Evolutionary conservation across 1,284 basidiomycete genomes (phyloP).

Genomic region (Puccinia novopanici): DNA sequence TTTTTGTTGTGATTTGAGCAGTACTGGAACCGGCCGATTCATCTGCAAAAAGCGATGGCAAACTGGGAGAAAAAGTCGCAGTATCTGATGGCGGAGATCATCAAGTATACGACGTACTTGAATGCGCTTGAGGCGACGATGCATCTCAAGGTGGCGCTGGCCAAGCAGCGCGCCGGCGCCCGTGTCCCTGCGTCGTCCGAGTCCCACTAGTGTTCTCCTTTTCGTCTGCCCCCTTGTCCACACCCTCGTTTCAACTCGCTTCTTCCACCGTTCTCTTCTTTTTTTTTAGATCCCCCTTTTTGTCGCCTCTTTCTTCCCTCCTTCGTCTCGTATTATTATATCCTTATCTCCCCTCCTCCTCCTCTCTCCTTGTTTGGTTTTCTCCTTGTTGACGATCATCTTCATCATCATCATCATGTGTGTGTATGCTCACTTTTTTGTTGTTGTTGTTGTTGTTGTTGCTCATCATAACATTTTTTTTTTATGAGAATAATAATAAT

Average conservation of each 20-base stretch:
- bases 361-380: no score
- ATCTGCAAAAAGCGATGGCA: constrained; percentile 72
- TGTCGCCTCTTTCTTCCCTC: no score
- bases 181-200: background rate
- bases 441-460: no score
- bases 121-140: constrained; percentile 81
- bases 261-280: background rate
- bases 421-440: no score
- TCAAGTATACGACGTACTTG: constrained; percentile 94
- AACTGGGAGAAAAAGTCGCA: constrained; percentile 93
- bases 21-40: constrained; percentile 77
- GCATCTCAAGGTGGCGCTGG: constrained; percentile 54
- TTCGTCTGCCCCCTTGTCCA: background rate
- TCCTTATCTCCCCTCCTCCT: background rate
- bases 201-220: background rate
- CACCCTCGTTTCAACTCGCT: background rate
- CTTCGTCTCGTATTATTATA: no score
- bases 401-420: no score
- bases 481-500: no score
- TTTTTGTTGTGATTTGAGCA: constrained; percentile 61
- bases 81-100: constrained; percentile 83
- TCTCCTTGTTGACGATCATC: no score
- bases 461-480: no score
- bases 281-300: background rate
- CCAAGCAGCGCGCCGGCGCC: background rate